Conservation (phyloP, 1,284 basidiomycete genomes). For the Ustilago esculenta region DNA sequence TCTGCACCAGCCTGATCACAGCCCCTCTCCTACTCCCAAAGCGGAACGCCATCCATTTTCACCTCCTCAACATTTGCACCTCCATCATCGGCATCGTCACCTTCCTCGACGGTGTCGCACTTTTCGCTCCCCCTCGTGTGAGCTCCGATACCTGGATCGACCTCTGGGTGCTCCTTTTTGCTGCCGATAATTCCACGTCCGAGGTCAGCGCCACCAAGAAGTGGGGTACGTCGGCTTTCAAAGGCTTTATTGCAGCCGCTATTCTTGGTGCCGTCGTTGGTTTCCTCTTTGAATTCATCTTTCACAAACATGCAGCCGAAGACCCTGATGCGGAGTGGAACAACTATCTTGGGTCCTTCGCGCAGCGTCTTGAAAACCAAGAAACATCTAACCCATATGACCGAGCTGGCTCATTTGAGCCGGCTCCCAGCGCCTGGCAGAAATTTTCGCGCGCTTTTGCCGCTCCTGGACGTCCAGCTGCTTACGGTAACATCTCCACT, state of each 20-base stretch:
- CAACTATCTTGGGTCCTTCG: slow-evolving; percentile 56
- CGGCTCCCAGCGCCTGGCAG: slow-evolving; percentile 43
- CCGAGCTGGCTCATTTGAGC: slow-evolving; percentile 55
- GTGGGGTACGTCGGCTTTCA: slow-evolving; percentile 58
- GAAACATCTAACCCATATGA: slow-evolving; percentile 5
- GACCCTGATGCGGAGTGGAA: slow-evolving; percentile 59
- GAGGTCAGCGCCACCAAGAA: slow-evolving; percentile 26
- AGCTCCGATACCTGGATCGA: slow-evolving; percentile 55
- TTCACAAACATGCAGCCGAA: slow-evolving; percentile 51
- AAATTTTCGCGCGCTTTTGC: slow-evolving; percentile 36
- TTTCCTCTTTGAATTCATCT: slow-evolving; percentile 49
- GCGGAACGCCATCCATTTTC: slow-evolving; percentile 38
- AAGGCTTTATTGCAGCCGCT: slow-evolving; percentile 59
- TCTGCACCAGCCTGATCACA: slow-evolving; percentile 49
- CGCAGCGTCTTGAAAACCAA: slow-evolving; percentile 40
- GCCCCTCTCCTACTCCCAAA: slow-evolving; percentile 46
- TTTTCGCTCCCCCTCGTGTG: slow-evolving; percentile 46
- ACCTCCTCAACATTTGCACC: slow-evolving; percentile 55
- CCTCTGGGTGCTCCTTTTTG: slow-evolving; percentile 55
- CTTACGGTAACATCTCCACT: slow-evolving; percentile 43
- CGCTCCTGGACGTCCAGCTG: slow-evolving; percentile 22
- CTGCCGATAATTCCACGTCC: slow-evolving; percentile 26
- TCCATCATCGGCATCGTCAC: slow-evolving; percentile 53
- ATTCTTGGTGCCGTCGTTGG: slow-evolving; percentile 47
- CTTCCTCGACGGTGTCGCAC: slow-evolving; percentile 55